Evolutionary conservation across 768 basidiomycete species (phyloP).

Genomic region (Amanita pseudoporphyria): DNA sequence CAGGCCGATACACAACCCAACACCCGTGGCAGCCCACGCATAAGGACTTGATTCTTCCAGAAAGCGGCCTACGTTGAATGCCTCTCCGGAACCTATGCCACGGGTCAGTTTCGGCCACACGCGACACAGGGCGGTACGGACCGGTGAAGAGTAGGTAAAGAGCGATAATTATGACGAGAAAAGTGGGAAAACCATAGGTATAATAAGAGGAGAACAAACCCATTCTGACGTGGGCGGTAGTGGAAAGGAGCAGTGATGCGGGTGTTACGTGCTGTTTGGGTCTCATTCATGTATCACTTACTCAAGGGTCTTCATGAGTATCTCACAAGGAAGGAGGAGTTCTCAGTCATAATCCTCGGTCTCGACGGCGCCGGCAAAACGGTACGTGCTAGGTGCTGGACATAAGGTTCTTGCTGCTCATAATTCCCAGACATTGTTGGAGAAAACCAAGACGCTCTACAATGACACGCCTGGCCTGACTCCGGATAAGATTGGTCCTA

Average conservation of each 20-base stretch:
- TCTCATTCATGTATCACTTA: slow-evolving; percentile 76
- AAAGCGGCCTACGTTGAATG: slow-evolving; percentile 91
- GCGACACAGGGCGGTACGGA: slow-evolving; percentile 19
- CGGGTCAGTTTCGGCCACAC: neutral
- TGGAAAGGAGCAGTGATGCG: slow-evolving; percentile 11
- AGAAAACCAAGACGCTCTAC: slow-evolving; percentile 91
- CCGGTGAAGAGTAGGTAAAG: slow-evolving; percentile 90
- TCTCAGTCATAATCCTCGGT: slow-evolving; percentile 91
- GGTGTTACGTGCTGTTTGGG: slow-evolving; percentile 19
- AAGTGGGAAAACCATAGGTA: slow-evolving; percentile 58
- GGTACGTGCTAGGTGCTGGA: slow-evolving; percentile 24
- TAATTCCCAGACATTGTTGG: slow-evolving; percentile 63
- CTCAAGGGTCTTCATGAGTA: slow-evolving; percentile 88
- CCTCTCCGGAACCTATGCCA: slow-evolving; percentile 66
- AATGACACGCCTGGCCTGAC: slow-evolving; percentile 81
- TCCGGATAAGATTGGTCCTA: slow-evolving; percentile 91
- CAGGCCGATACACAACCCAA: slow-evolving; percentile 87
- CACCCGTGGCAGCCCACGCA: slow-evolving; percentile 84
- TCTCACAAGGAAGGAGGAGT: slow-evolving; percentile 84
- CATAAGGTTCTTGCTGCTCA: neutral
- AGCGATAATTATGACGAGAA: slow-evolving; percentile 54
- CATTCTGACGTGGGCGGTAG: slow-evolving; percentile 21
- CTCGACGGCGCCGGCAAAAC: slow-evolving; percentile 92
- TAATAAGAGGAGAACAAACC: slow-evolving; percentile 47
- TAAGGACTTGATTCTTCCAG: slow-evolving; percentile 92